A percentile compares a stretch with the other conserved stretches of the same genome.
Evolutionary conservation across 768 basidiomycete genomes (phyloP).

Genomic region (Kwoniella sp.): DNA sequence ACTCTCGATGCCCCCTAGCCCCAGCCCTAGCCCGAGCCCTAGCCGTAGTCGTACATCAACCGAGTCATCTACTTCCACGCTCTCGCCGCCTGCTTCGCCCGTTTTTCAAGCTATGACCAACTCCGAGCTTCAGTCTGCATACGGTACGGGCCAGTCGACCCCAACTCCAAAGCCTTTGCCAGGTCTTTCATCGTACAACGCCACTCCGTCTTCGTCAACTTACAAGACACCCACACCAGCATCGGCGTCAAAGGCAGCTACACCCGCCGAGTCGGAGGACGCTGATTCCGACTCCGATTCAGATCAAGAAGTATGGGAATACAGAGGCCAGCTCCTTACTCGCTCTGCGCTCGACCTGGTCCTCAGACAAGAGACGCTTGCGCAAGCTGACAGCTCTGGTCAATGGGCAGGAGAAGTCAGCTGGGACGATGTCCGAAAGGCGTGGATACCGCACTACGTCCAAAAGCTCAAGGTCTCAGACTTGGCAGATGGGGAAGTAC

Average conservation of each 20-base stretch:
- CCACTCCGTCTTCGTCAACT: constrained; percentile 3
- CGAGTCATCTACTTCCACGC: neutral
- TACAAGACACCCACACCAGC: constrained; percentile 7
- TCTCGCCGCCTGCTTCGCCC: neutral
- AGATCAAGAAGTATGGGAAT: constrained; percentile 39
- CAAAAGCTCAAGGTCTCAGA: constrained; percentile 34
- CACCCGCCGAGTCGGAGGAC: neutral
- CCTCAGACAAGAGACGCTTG: constrained; percentile 31
- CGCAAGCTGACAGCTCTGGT: constrained; percentile 37
- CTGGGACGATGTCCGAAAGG: constrained; percentile 45
- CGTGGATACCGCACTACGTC: constrained; percentile 47
- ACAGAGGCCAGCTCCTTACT: constrained; percentile 40
- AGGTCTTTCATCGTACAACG: constrained; percentile 15
- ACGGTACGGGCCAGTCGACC: constrained; percentile 9
- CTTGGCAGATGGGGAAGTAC: constrained; percentile 44
- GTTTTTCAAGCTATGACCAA: constrained; percentile 3
- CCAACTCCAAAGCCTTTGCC: constrained; percentile 2
- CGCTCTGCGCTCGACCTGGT: constrained; percentile 44
- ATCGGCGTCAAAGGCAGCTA: constrained; percentile 6
- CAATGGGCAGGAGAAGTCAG: constrained; percentile 47
- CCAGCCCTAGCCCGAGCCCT: neutral
- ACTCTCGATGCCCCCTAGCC: neutral
- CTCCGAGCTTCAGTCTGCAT: constrained; percentile 1
- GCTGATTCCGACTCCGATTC: constrained; percentile 1
- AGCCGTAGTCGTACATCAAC: too few relatives aligned